phyloP scores from a whole-genome alignment of 2,329 filamentous ascomycete genomes.

The Didymella segeticola region DNA sequence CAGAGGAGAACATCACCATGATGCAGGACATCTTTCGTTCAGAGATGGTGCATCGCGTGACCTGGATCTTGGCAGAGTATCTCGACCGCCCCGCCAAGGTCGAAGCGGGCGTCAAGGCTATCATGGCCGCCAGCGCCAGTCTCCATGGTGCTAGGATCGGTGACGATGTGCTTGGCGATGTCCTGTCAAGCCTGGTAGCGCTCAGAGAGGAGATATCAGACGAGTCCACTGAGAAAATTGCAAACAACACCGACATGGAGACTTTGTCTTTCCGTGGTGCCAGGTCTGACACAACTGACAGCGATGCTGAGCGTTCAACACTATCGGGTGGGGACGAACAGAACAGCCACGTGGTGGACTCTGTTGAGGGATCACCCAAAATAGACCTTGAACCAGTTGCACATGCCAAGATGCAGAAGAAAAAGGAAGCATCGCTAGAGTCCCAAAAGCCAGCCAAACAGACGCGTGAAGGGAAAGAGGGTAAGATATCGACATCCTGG shows the following conservation, averaged over 20 bases:
- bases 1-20: constrained; percentile 20
- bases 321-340: not conserved
- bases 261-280: not conserved
- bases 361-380: not conserved
- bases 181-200: not conserved
- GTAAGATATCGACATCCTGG: constrained; percentile 25
- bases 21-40: constrained; percentile 23
- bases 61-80: constrained; percentile 27
- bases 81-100: constrained; percentile 25
- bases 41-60: constrained; percentile 29
- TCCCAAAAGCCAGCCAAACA: not conserved
- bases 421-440: not conserved
- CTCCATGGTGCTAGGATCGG: constrained; percentile 17
- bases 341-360: not conserved
- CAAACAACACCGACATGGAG: not conserved
- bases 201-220: not conserved
- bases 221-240: constrained; percentile 7
- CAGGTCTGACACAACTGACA: not conserved
- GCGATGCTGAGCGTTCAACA: not conserved
- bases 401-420: not conserved
- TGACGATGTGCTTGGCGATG: constrained; percentile 4
- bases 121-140: constrained; percentile 14
- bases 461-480: constrained; percentile 9
- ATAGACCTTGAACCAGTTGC: not conserved
- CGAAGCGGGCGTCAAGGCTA: constrained; percentile 16